Base-by-base conservation (phyloP, 2,329 filamentous ascomycete species). In the Lachnum nothofagi region DNA sequence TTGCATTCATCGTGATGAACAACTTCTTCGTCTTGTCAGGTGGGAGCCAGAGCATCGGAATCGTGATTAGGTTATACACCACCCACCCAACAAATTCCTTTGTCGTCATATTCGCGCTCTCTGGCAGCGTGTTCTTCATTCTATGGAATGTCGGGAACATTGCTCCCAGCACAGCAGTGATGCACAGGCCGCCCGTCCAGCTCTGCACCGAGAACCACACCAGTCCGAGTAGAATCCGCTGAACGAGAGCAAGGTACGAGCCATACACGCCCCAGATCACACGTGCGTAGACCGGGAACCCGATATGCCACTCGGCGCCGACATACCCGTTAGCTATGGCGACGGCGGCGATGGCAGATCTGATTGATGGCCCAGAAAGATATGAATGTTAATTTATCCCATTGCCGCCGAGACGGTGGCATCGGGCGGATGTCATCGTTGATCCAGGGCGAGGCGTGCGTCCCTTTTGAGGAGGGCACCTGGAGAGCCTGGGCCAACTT, bases 401-500 rank as follows among this genome's bases (percentile, higher is more conserved):
- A 71, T 42, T 63, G 65, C 7, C 69, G 63, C 22, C 70, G 61
- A 16, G 55, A 59, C 4, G 69, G 68, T 27, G 69, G 68, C 35
- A 48, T 68, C 8, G 74, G 75, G 2, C 72, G 70, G 48, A 77
- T 73, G 56, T 78, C 74, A 53, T 77, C 68, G 57, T 77, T 77
- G n/a, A 56, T 63, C 67, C 66, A 69, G 54, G 59, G 58, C 48
- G 63, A 55, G 0, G 60, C 58, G 39, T 60, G 54, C 49, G 41
- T 63, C 34, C 44, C 55, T 58, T 52, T 58, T 48, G 17, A 56
- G 40, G 23, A 49, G 8, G 45, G 39, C 4, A 53, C 52, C 27
- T 52, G 27, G 5, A 57, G 33, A 22, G 20, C 31, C 19, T 41
- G 16, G 19, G 44, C 12, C 14, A 53, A 27, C 2, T 24, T 33